Conservation (phyloP, 306 rosid species). For the Dicorynia guianensis region DNA sequence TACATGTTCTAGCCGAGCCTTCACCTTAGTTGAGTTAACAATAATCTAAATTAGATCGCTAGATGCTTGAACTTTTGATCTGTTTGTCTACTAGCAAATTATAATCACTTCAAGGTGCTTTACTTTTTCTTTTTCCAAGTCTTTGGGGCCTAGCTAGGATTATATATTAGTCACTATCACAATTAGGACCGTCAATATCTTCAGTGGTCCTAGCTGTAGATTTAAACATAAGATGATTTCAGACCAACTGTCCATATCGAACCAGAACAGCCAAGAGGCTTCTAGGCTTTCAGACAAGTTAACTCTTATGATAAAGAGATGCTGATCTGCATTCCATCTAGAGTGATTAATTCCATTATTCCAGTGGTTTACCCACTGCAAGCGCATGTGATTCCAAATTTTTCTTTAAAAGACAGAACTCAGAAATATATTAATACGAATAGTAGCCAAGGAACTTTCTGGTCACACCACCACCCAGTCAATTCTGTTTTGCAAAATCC, state of each 20-base stretch:
- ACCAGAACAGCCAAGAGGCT: slow-evolving; percentile 44
- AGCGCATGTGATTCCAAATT: slow-evolving; percentile 42
- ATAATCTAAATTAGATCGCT: slow-evolving; percentile 36
- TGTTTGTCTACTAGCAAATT: slow-evolving; percentile 38
- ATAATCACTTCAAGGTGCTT: slow-evolving; percentile 35
- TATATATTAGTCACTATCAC: slow-evolving; percentile 24
- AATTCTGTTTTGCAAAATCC: no score
- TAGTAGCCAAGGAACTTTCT: slow-evolving; percentile 35
- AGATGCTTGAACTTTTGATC: slow-evolving; percentile 35
- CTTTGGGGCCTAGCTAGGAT: slow-evolving; percentile 39
- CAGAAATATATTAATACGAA: slow-evolving; percentile 8
- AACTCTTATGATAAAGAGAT: slow-evolving; percentile 32
- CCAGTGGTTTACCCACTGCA: slow-evolving; percentile 19
- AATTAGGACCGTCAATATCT: slow-evolving; percentile 40
- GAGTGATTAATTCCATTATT: slow-evolving; percentile 43
- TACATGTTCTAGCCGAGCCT: slow-evolving; percentile 5
- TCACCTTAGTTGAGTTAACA: slow-evolving; percentile 17
- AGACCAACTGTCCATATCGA: slow-evolving; percentile 42
- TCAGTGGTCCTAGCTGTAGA: slow-evolving; percentile 43
- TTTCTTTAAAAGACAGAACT: slow-evolving; percentile 42
- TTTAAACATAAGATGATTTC: slow-evolving; percentile 35
- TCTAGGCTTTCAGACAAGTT: slow-evolving; percentile 36
- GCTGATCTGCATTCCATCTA: slow-evolving; percentile 40
- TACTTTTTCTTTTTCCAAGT: slow-evolving; percentile 29
- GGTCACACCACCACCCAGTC: neutral